Conservation (phyloP, 2,329 filamentous ascomycete genomes). For the Colletotrichum liriopes region DNA sequence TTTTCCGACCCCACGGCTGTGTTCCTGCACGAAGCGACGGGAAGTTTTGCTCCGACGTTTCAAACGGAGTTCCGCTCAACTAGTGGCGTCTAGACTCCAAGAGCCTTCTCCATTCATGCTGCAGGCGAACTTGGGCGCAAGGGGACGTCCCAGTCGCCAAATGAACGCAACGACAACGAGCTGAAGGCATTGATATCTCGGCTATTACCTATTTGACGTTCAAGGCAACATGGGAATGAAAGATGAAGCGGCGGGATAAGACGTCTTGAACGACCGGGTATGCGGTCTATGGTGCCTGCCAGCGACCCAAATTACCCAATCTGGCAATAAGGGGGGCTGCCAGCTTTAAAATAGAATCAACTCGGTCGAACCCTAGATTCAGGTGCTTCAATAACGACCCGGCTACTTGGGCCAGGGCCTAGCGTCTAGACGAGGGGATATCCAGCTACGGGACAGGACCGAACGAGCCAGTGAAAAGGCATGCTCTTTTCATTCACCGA, state of each 20-base stretch:
- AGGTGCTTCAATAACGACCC: constrained; percentile 6
- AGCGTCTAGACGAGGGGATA: not conserved
- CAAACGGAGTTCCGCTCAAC: constrained; percentile 29
- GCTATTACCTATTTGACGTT: not conserved
- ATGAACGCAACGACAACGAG: not conserved
- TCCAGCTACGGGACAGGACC: constrained; percentile 6
- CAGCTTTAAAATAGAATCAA: constrained; percentile 31
- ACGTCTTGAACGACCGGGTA: not conserved
- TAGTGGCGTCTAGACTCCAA: constrained; percentile 4
- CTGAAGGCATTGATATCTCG: not conserved
- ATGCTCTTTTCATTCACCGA: constrained; percentile 6
- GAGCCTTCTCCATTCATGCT: not conserved
- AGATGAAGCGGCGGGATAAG: not conserved
- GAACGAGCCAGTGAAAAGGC: constrained; percentile 4
- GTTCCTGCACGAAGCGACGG: not conserved
- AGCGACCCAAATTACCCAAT: not conserved
- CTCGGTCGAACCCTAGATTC: constrained; percentile 1
- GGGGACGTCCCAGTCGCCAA: not conserved
- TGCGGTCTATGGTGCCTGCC: not conserved
- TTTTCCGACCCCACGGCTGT: not conserved
- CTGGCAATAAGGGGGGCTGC: constrained; percentile 3
- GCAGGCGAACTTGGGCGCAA: not conserved
- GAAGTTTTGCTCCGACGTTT: constrained; percentile 9
- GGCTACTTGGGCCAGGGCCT: constrained; percentile 17
- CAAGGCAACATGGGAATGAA: not conserved